phyloP scores from a whole-genome alignment of 768 basidiomycete species.

The Calocybe gangraenosa region DNA sequence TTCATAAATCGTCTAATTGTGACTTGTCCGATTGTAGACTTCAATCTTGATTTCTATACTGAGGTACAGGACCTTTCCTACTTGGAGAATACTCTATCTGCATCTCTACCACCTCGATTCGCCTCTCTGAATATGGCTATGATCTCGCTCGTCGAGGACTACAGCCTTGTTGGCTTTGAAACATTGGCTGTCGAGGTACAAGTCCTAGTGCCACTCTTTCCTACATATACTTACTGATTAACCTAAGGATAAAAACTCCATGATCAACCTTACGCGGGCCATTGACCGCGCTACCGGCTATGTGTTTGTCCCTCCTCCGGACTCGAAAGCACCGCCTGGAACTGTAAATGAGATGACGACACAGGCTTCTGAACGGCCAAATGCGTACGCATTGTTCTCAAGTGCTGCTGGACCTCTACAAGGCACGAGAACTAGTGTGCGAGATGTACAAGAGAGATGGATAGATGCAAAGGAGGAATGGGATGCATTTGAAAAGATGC shows the following conservation, averaged over 20 bases:
- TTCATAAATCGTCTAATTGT: constrained; percentile 6
- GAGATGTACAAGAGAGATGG: constrained; percentile 92
- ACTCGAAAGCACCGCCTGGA: constrained; percentile 29
- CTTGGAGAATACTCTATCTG: constrained; percentile 69
- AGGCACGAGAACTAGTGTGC: constrained; percentile 48
- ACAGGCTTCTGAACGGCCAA: constrained; percentile 48
- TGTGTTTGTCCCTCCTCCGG: constrained; percentile 66
- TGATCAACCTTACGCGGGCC: constrained; percentile 79
- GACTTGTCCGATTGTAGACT: constrained; percentile 49
- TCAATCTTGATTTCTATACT: constrained; percentile 97
- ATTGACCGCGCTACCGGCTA: constrained; percentile 94
- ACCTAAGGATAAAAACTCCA: constrained; percentile 84
- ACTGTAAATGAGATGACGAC: constrained; percentile 28
- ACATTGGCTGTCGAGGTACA: constrained; percentile 93
- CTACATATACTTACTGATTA: not conserved
- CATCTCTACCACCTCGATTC: constrained; percentile 60
- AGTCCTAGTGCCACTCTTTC: not conserved
- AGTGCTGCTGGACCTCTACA: constrained; percentile 53
- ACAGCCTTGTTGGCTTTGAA: constrained; percentile 89
- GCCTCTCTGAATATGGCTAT: constrained; percentile 83
- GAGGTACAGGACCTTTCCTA: constrained; percentile 95
- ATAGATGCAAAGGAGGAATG: constrained; percentile 79
- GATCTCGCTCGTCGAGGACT: constrained; percentile 92
- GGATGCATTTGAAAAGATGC: constrained; percentile 73
- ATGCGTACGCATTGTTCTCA: constrained; percentile 64